phyloP scores from a whole-genome alignment of 2,329 filamentous ascomycete genomes.

The Penicillium sp. region DNA sequence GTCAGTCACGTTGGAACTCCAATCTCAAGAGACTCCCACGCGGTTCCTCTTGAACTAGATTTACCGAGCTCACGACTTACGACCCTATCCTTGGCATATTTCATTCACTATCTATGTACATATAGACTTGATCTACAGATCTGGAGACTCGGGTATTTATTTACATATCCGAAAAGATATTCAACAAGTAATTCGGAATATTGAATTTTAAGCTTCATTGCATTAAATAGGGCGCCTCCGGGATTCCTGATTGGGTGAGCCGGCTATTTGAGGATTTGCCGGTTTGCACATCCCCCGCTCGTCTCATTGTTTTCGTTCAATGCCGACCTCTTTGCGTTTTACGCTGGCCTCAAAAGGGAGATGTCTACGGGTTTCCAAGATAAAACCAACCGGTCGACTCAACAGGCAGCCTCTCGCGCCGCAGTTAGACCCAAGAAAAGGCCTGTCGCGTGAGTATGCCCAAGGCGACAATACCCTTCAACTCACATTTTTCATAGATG shows the following conservation, averaged over 20 bases:
- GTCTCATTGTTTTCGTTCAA: not conserved
- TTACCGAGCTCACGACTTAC: not conserved
- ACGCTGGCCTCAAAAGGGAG: not conserved
- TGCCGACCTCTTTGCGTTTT: not conserved
- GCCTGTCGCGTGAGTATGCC: conserved; percentile 1
- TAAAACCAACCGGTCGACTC: not conserved
- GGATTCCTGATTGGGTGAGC: not conserved
- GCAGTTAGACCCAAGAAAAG: conserved; percentile 8
- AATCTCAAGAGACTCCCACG: conserved; percentile 2
- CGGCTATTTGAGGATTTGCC: conserved; percentile 1
- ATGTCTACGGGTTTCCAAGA: not conserved
- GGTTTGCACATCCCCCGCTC: not conserved
- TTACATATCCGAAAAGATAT: not conserved
- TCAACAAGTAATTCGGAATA: not conserved
- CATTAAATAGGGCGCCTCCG: not conserved
- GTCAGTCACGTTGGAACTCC: conserved; percentile 2
- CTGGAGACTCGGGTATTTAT: not conserved
- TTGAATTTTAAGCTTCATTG: not conserved
- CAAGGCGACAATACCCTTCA: not conserved
- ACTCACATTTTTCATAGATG: conserved; percentile 24
- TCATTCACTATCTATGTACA: not conserved
- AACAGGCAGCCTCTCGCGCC: not conserved
- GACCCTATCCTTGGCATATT: not conserved
- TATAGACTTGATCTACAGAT: not conserved
- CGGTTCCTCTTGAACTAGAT: conserved; percentile 7